Percentiles rank a stretch among this genome's conserved stretches.
These are phyloP conservation scores for Pneumocystis canis DNA, from an alignment of 1,139 yeast genomes.

Conservation along the genomic window DNA sequence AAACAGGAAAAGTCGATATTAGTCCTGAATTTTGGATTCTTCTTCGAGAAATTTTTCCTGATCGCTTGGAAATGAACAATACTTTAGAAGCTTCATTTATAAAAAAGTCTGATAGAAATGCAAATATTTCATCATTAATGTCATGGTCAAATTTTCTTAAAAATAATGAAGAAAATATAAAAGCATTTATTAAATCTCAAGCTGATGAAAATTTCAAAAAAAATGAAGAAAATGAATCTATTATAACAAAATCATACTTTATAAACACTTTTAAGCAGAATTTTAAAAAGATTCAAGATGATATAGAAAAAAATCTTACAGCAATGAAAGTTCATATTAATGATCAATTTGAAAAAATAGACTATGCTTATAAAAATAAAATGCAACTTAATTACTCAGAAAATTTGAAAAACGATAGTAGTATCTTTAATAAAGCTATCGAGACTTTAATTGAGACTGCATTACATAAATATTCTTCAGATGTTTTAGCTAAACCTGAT, in stretches of 20 bases:
- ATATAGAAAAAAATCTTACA: neutral
- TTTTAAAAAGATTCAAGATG: neutral
- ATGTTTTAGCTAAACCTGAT: conserved; percentile 19
- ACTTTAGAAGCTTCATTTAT: neutral
- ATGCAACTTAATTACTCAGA: neutral
- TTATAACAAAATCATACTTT: neutral
- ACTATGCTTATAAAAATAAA: neutral
- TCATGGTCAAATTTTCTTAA: neutral
- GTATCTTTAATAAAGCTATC: conserved; percentile 12
- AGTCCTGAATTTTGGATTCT: conserved; percentile 13
- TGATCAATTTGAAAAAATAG: neutral
- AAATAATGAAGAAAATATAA: neutral
- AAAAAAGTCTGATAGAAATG: neutral
- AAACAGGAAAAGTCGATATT: conserved; percentile 7
- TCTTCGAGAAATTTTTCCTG: conserved; percentile 10
- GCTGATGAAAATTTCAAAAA: neutral
- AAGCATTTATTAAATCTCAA: neutral
- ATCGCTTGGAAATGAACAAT: neutral
- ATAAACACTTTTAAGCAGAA: neutral
- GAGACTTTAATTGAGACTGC: conserved; percentile 14
- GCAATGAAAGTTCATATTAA: neutral
- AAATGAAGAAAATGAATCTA: neutral
- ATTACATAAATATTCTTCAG: conserved; percentile 12
- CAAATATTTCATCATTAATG: neutral
- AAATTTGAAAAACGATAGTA: neutral